phyloP scores from a whole-genome alignment of 148 eudicot genomes.

The Vaccinium darrowii region DNA sequence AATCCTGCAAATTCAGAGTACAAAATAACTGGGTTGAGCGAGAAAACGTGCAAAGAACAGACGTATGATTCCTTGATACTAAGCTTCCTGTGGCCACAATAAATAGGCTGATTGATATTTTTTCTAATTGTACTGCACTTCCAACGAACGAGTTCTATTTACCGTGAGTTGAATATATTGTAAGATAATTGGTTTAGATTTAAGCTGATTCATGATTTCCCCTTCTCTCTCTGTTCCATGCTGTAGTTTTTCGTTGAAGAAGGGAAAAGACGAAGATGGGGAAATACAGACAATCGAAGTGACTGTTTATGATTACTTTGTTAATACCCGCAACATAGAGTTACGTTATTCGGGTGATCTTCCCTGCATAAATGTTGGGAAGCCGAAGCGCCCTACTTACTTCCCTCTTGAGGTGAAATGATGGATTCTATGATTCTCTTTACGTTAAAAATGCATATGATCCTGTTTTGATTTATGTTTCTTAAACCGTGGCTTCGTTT shows the following conservation, averaged over 20 bases:
- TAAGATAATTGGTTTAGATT: neutral
- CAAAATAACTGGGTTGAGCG: conserved; percentile 62
- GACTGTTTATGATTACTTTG: conserved; percentile 62
- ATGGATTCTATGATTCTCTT: neutral
- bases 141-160: neutral
- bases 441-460: neutral
- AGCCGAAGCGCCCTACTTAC: conserved; percentile 62
- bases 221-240: neutral
- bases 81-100: neutral
- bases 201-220: neutral
- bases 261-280: conserved; percentile 27
- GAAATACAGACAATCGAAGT: conserved; percentile 39
- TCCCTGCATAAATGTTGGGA: conserved; percentile 77
- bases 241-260: conserved; percentile 50
- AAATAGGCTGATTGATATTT: neutral
- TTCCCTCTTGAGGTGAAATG: conserved; percentile 64
- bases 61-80: conserved; percentile 18
- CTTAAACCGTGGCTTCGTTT: neutral
- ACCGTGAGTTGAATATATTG: neutral
- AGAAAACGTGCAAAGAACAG: conserved; percentile 42
- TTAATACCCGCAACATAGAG: conserved; percentile 37
- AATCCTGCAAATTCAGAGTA: conserved; percentile 43
- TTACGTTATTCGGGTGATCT: conserved; percentile 39
- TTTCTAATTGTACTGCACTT: neutral
- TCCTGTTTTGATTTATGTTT: neutral